Base-by-base conservation (phyloP, 148 eudicot genomes). In the Rhododendron mucronatum region DNA sequence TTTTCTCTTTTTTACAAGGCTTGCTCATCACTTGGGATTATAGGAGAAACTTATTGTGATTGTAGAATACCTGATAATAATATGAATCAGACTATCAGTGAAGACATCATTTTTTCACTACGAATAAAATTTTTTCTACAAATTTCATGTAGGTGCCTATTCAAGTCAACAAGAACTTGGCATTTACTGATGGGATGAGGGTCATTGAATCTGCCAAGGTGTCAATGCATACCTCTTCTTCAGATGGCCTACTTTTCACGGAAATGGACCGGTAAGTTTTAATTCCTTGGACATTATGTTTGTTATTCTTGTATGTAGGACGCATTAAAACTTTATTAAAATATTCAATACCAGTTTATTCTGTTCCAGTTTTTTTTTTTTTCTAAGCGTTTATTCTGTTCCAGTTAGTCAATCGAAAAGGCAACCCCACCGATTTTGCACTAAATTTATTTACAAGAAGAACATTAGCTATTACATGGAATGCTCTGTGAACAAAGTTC, bases 91-190 rank as follows among this genome's bases (percentile, higher is more conserved):
- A 55, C 61, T 55, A 55, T 20, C n/a, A 51, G 10, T 2, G 26
- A 81, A 81, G 35, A 13, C 0, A 8, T 33, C 65, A 23, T 35
- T 35, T 80, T 2, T 30, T 80, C 10, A 50, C 28, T 5, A 23
- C 13, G 39, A 15, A 39, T 16, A 75, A 8, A 75, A 50, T 82
- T 1, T 45, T 87, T 65, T 37, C 16, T 57, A 4, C 15, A 87
- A 82, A 59, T 30, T 89, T 73, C 50, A 26, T 78, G 16, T 86
- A 96, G 99, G 99, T 93, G 51, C 98, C 99, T 55, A 94, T 97
- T 89, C 99, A 95, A 91, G 98, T 97, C 12, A 95, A 95, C 94
- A 97, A 91, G 88, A 84, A 86, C 84, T 90, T 97, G 93, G 98
- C 94, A 76, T 91, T 93, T 73, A 95, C 91, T 86, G 98, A 97